A percentile compares a stretch with the other conserved stretches of the same genome.
Evolutionary conservation across 2,329 filamentous ascomycete species (phyloP).

Genomic region (Nothopassalora personata): DNA sequence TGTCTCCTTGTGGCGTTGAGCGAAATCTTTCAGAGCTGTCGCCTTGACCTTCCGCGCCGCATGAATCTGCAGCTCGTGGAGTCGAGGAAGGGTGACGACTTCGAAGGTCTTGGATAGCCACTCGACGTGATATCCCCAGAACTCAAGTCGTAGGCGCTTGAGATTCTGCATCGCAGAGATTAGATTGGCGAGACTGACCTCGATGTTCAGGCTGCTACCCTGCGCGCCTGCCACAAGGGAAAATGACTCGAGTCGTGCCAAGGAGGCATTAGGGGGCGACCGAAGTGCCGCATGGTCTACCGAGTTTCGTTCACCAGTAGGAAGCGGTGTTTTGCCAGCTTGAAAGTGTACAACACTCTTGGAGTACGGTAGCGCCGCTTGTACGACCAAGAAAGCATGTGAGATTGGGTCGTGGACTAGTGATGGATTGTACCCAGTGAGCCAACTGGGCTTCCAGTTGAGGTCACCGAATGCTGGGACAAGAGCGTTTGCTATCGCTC

Average conservation of each 20-base stretch:
- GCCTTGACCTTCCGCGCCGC: constrained; percentile 4
- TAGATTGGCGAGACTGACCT: not conserved
- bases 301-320: not conserved
- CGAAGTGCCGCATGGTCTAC: not conserved
- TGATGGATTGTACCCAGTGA: not conserved
- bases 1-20: constrained; percentile 5
- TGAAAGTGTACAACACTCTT: not conserved
- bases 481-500: not conserved
- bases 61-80: constrained; percentile 2
- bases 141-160: constrained; percentile 6
- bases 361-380: not conserved
- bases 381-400: not conserved
- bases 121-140: constrained; percentile 3
- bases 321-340: not conserved
- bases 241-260: not conserved
- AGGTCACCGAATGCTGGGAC: not conserved
- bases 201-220: not conserved
- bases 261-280: not conserved
- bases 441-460: not conserved
- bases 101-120: constrained; percentile 4
- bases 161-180: constrained; percentile 1
- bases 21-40: constrained; percentile 2
- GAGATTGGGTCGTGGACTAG: not conserved
- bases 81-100: constrained; percentile 4
- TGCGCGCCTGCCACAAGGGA: not conserved